These are phyloP conservation scores for Elsinoe australis DNA, from an alignment of 2,329 filamentous ascomycete species.

Conservation along the genomic window DNA sequence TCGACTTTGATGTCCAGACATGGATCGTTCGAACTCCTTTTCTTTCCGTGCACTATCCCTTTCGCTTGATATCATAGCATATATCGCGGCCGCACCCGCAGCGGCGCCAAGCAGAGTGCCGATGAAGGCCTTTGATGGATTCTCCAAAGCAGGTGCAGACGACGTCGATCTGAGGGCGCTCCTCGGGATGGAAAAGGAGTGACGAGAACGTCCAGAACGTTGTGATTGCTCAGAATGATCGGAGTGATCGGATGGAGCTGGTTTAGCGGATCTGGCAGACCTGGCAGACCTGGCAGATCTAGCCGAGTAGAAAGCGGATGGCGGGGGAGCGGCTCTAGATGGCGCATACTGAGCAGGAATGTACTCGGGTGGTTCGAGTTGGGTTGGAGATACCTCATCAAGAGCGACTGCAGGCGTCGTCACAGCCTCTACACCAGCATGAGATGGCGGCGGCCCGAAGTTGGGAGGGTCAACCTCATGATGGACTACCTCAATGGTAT, in stretches of 20 bases:
- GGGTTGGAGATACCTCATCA: constrained; percentile 4
- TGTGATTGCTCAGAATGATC: constrained; percentile 2
- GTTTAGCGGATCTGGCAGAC: constrained; percentile 1
- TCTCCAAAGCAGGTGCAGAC: constrained; percentile 27
- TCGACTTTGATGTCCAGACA: constrained; percentile 21
- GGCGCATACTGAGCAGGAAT: constrained; percentile 3
- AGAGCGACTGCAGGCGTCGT: constrained; percentile 23
- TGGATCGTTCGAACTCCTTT: constrained; percentile 29
- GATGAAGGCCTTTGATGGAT: constrained; percentile 37
- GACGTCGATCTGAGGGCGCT: constrained; percentile 4
- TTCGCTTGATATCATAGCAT: constrained; percentile 61
- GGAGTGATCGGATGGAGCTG: neutral
- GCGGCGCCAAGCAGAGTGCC: constrained; percentile 73
- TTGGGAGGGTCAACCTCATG: constrained; percentile 34
- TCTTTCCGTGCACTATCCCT: constrained; percentile 40
- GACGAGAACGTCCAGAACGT: no score
- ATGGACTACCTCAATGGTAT: constrained; percentile 72
- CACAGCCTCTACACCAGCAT: constrained; percentile 21
- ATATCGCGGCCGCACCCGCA: constrained; percentile 67
- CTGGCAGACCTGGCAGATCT: no score
- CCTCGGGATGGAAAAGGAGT: no score
- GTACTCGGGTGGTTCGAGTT: neutral
- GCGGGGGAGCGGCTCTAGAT: neutral
- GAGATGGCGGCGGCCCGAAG: constrained; percentile 3
- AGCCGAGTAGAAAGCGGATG: neutral